Evolutionary conservation across 2,329 filamentous ascomycete species (phyloP).

Genomic region (Phoma sp.): DNA sequence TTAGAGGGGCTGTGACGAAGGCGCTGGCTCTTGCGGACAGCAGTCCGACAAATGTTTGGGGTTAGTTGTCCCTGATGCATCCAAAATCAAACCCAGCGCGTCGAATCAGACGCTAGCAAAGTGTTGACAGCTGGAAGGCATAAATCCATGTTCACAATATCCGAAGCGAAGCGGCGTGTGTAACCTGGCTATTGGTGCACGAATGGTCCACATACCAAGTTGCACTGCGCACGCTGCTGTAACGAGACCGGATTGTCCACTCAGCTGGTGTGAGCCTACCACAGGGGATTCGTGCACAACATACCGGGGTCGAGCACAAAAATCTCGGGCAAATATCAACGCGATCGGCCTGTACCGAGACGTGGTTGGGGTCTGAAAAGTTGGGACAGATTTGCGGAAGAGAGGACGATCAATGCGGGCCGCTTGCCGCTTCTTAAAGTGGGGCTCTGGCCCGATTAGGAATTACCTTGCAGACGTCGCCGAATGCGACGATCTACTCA

Average conservation of each 20-base stretch:
- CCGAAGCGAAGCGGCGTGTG: neutral
- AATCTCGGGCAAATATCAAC: neutral
- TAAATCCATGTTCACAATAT: neutral
- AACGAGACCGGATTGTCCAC: neutral
- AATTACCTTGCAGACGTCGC: slow-evolving; percentile 10
- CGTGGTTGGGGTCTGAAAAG: neutral
- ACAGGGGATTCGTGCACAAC: neutral
- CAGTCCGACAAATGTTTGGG: neutral
- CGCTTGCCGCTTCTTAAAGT: slow-evolving; percentile 10
- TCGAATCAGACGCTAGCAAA: neutral
- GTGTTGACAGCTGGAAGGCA: neutral
- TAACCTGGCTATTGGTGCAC: neutral
- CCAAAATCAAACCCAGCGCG: neutral
- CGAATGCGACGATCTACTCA: slow-evolving; percentile 5
- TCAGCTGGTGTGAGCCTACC: neutral
- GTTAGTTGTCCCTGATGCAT: neutral
- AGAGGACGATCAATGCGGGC: slow-evolving; percentile 18
- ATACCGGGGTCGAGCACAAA: neutral
- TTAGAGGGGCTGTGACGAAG: neutral
- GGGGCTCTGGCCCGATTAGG: neutral
- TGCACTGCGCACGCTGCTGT: slow-evolving; percentile 5
- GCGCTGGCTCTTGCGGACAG: neutral
- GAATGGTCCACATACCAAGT: neutral
- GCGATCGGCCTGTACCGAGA: slow-evolving; percentile 5
- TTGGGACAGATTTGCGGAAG: slow-evolving; percentile 11